phyloP scores from a whole-genome alignment of 441 rosid genomes.

The Populus trichocarpa region DNA sequence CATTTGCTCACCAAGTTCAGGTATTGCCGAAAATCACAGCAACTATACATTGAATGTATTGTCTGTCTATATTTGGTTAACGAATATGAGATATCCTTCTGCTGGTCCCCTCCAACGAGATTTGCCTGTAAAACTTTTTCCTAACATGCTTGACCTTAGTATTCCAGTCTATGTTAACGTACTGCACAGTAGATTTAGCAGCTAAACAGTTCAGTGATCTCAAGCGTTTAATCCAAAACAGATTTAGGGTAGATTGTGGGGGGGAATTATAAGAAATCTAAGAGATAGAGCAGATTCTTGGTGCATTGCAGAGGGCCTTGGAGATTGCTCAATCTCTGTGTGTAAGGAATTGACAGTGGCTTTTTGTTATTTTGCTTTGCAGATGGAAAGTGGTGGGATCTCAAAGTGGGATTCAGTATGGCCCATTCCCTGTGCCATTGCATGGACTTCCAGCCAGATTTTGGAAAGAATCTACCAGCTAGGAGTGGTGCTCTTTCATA shows the following conservation, averaged over 20 bases:
- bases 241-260: background rate
- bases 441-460: conserved; percentile 73
- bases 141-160: background rate
- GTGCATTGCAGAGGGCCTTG: background rate
- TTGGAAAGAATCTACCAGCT: conserved; percentile 40
- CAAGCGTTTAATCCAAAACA: background rate
- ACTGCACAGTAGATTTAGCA: background rate
- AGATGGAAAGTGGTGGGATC: conserved; percentile 76
- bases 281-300: background rate
- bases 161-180: background rate
- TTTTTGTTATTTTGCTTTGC: conserved; percentile 23
- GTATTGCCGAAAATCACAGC: conserved; percentile 26
- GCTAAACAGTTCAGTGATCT: background rate
- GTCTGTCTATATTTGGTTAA: background rate
- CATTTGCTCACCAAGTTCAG: conserved; percentile 66
- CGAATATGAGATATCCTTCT: background rate
- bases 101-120: background rate
- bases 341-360: background rate
- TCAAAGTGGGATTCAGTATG: conserved; percentile 51
- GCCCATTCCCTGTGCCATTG: conserved; percentile 76
- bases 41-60: background rate
- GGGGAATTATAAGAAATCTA: background rate
- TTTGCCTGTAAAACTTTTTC: background rate
- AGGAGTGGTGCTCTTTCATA: conserved; percentile 2
- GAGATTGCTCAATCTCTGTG: background rate